These are phyloP conservation scores for Mediolabrus comicus DNA, from an alignment of 108 stramenopile species.

Conservation along the genomic window DNA sequence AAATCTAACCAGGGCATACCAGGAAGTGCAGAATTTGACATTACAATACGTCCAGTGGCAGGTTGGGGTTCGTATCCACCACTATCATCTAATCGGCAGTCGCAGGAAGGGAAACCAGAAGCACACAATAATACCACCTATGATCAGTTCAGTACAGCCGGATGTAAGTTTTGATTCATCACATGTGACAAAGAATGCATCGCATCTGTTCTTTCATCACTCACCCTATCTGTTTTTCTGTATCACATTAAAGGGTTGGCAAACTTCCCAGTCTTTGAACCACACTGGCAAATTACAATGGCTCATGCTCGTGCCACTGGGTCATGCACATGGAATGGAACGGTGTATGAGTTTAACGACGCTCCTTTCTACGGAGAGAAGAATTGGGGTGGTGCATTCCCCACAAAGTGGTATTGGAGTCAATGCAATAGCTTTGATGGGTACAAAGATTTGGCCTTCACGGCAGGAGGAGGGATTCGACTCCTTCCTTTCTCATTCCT, in stretches of 20 bases:
- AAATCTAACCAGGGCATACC: conserved; percentile 44
- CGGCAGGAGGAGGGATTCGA: conserved; percentile 82
- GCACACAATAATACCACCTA: not conserved
- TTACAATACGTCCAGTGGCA: conserved; percentile 57
- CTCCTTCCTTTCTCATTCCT: conserved; percentile 63
- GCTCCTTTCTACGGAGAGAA: conserved; percentile 90
- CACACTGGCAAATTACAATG: conserved; percentile 90
- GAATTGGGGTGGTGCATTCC: conserved; percentile 88
- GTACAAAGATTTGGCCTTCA: conserved; percentile 61
- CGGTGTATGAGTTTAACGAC: conserved; percentile 62
- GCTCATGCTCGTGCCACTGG: conserved; percentile 78
- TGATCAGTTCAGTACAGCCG: conserved; percentile 74
- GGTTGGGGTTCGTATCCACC: conserved; percentile 66
- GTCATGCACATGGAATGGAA: conserved; percentile 66
- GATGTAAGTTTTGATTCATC: too few relatives aligned
- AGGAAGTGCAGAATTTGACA: conserved; percentile 64
- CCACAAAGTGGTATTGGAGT: conserved; percentile 87
- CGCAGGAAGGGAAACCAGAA: not conserved
- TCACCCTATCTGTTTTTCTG: too few relatives aligned
- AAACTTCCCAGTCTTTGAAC: conserved; percentile 77
- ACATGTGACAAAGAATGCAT: too few relatives aligned
- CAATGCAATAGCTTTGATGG: conserved; percentile 87
- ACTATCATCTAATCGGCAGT: conserved; percentile 1
- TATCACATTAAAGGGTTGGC: too few relatives aligned
- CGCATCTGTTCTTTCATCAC: too few relatives aligned